Base-by-base conservation (phyloP, 1,139 yeast genomes). In the Suhomyces terraborum region DNA sequence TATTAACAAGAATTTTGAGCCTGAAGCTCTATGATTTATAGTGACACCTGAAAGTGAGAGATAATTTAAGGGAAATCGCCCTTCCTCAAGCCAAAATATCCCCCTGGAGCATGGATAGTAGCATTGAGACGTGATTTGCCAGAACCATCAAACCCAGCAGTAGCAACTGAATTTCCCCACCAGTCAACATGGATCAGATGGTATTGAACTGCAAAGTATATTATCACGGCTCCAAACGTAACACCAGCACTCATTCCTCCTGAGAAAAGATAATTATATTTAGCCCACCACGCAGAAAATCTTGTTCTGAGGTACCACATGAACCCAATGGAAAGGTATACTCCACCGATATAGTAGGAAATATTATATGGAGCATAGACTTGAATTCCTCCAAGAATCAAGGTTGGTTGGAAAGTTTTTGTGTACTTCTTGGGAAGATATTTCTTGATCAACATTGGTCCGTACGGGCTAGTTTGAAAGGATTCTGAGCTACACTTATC, bases 181-280 rank as follows among this genome's bases (percentile, higher is more conserved):
- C 60, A 53, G 29, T 32, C 28, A 18, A 55, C 39, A 23, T 38
- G 38, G 35, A 46, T 48, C 16, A 37, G 49, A 27, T 53, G 51
- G 34, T 54, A 56, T 26, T 53, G 55, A 4, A 54, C 59, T 1
- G 59, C 52, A 35, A 56, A 55, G 43, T 52, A 55, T 22, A 55
- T 54, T 32, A 55, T 52, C 33, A 55, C 41, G 12, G 46, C 47
- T 40, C 52, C 38, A 37, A 54, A 55, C 3, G 58, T 56, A 22
- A 51, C 51, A 32, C 59, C 58, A 5, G 57, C 55, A 18, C 49
- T 36, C 47, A 53, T 47, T 1, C 49, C 56, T 5, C 54, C 53
- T 8, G 53, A 40, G 36, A 54, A 49, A 12, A 55, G 36, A 34
- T 53, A 55, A 30, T 55, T 54, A 39, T 43, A 41, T 47, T 54